Conservation (phyloP, 2,329 filamentous ascomycete genomes). For the Fusarium sp. region DNA sequence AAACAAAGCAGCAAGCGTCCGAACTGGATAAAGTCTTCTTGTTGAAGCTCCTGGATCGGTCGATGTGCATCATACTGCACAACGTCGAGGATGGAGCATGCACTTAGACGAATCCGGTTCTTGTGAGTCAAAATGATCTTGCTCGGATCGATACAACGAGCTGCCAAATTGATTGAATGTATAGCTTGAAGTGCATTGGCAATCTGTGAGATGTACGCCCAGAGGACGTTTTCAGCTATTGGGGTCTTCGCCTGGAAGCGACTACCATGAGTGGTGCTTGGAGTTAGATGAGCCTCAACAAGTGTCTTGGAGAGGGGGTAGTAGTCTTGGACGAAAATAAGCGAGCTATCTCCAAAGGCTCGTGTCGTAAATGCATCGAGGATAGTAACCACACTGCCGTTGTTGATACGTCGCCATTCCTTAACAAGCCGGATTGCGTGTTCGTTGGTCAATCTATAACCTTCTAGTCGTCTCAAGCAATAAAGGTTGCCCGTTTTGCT, state of each 20-base stretch:
- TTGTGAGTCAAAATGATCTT: slow-evolving; percentile 93
- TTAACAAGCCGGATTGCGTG: slow-evolving; percentile 87
- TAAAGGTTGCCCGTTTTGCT: slow-evolving; percentile 91
- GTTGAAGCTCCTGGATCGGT: slow-evolving; percentile 80
- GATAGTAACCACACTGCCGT: slow-evolving; percentile 84
- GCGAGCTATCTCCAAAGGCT: slow-evolving; percentile 92
- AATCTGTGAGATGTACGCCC: slow-evolving; percentile 93
- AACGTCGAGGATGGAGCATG: slow-evolving; percentile 90
- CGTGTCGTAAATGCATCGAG: slow-evolving; percentile 94
- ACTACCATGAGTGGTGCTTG: slow-evolving; percentile 56
- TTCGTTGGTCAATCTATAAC: slow-evolving; percentile 89
- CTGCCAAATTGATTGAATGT: slow-evolving; percentile 83
- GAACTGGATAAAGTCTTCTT: slow-evolving; percentile 87
- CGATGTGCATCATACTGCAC: slow-evolving; percentile 81
- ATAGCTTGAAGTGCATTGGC: slow-evolving; percentile 89
- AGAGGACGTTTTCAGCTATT: slow-evolving; percentile 80
- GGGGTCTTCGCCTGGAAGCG: slow-evolving; percentile 60
- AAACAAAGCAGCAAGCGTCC: slow-evolving; percentile 87
- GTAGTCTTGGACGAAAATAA: slow-evolving; percentile 95
- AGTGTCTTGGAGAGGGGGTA: slow-evolving; percentile 92
- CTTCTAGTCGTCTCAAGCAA: slow-evolving; percentile 86
- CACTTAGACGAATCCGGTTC: slow-evolving; percentile 88
- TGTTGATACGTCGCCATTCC: slow-evolving; percentile 88
- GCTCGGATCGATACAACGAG: slow-evolving; percentile 84
- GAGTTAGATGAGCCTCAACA: slow-evolving; percentile 79